Evolutionary conservation across 768 basidiomycete genomes (phyloP), one percentile per base, ranked within the genome.

Genomic region (Artomyces pyxidatus): DNA sequence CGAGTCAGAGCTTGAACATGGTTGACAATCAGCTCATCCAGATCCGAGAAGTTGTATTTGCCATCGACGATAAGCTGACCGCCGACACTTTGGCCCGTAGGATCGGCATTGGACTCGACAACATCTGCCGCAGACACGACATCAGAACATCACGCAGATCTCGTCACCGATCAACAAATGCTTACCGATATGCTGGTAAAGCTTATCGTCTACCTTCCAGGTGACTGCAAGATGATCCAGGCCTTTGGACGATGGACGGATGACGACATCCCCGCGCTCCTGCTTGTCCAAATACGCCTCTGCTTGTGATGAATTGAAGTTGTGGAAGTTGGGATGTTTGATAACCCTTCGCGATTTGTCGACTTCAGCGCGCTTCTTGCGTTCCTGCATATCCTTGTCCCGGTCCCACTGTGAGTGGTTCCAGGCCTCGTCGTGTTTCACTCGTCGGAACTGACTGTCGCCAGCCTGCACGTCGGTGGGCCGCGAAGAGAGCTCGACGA

Each of bases 321-420:
- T 91, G 63, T 94, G 88, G 78, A 97, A 99, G 65, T 95, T 93
- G 2, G 95, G 96, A 64, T 99, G 96, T 63, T 97, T 92, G 70
- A 99, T 89, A 46, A 95, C 81, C 22, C 95, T 75, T 51, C 90
- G 79, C 29, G 81, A 78, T 52, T 78, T 76, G 57, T 88, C 86
- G 8, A 80, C 83, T 60, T 91, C 86, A 1, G 88, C 81, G 41
- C 88, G 74, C 70, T 91, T 94, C 69, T 89, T 94, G 55, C 89
- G 77, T 21, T 76, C 78, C 53, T 85, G 69, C 55, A 89, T 68
- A 52, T 92, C 87, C 55, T 68, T 64, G 60, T 93, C 87, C 52
- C 78, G 79, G 25, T 80, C 76, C 56, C 75, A 73, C 45, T 75
- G 80, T n/a, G 67, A 66, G 30, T 71, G 68, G 62, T 90, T 81